Evolutionary conservation across 805 yeast species (phyloP).

Genomic region (Candida anglica): DNA sequence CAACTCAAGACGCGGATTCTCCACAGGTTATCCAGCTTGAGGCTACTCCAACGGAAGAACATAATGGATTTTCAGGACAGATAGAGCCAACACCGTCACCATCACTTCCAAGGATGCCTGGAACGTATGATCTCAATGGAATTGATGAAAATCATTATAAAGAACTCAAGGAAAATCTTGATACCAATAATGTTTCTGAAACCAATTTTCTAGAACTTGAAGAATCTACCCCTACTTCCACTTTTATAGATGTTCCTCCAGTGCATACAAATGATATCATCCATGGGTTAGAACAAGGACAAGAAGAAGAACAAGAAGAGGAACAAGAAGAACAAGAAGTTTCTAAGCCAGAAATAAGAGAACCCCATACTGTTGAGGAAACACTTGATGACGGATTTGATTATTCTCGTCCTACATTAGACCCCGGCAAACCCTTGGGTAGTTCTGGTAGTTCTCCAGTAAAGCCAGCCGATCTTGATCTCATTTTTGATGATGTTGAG

Average conservation of each 20-base stretch:
- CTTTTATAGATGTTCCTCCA: slow-evolving; percentile 1
- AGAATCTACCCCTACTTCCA: background rate
- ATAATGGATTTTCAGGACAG: too few species aligned
- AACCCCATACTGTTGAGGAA: background rate
- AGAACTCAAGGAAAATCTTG: slow-evolving; percentile 9
- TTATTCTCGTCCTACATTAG: slow-evolving; percentile 34
- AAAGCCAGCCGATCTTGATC: slow-evolving; percentile 11
- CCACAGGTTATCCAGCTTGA: too few species aligned
- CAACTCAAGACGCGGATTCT: too few species aligned
- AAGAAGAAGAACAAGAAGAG: background rate
- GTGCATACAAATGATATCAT: too few species aligned
- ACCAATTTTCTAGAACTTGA: background rate
- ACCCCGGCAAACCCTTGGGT: slow-evolving; percentile 42
- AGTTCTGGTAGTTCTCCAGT: slow-evolving; percentile 3
- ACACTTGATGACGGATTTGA: slow-evolving; percentile 5
- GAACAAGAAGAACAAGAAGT: background rate
- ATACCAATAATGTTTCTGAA: slow-evolving; percentile 3
- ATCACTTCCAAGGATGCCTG: slow-evolving; percentile 21
- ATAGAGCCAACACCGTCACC: too few species aligned
- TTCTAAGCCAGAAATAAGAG: background rate
- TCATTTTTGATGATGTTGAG: slow-evolving; percentile 11
- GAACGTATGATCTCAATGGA: slow-evolving; percentile 17
- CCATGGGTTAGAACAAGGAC: too few species aligned
- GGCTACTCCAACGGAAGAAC: too few species aligned
- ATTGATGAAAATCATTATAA: slow-evolving; percentile 8